Evolutionary conservation across 768 basidiomycete genomes (phyloP).

Genomic region (Suillus hirtellus): DNA sequence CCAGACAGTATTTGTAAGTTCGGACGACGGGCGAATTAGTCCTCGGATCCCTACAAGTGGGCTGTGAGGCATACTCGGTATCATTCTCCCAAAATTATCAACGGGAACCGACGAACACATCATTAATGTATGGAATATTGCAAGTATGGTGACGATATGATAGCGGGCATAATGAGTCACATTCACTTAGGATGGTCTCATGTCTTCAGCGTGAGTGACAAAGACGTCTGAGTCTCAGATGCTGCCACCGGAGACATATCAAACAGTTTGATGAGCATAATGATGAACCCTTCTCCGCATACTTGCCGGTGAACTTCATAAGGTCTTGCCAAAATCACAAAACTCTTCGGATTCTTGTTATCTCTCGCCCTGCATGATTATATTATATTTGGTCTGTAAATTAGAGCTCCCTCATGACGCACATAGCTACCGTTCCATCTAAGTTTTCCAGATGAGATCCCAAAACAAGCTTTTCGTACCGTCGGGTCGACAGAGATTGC

Average conservation of each 20-base stretch:
- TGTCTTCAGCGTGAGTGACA: neutral
- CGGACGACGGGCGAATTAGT: neutral
- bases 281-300: neutral
- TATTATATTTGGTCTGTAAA: no score
- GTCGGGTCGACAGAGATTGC: neutral
- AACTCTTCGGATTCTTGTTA: no score
- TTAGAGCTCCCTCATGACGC: no score
- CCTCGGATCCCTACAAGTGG: no score
- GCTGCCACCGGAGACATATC: neutral
- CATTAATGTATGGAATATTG: neutral
- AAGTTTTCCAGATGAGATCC: no score
- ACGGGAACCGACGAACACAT: slow-evolving; percentile 9
- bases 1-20: neutral
- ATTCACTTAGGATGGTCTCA: neutral
- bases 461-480: no score
- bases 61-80: neutral
- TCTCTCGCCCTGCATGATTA: no score
- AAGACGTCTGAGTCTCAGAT: neutral
- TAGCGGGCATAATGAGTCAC: neutral
- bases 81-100: neutral
- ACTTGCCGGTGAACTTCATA: no score
- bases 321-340: no score
- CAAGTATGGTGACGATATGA: neutral
- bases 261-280: neutral
- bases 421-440: no score